Evolutionary conservation across 495 filamentous ascomycete genomes (phyloP).

Genomic region (Neurospora discreta): DNA sequence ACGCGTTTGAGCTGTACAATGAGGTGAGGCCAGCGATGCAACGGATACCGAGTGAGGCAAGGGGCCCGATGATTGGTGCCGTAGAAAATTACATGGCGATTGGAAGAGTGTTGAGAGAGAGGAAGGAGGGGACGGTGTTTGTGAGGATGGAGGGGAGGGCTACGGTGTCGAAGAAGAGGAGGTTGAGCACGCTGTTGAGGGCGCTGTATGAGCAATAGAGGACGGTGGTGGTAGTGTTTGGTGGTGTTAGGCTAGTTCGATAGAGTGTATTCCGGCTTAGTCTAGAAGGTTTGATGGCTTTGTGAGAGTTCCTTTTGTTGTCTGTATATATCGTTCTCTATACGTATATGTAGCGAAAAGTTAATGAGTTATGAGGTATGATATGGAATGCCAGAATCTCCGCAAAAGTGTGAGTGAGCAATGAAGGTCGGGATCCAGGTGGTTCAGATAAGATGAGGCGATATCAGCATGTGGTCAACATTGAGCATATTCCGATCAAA

Average conservation of each 20-base stretch:
- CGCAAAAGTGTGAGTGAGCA: neutral
- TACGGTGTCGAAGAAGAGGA: constrained; percentile 44
- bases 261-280: neutral
- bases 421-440: neutral
- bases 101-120: constrained; percentile 42
- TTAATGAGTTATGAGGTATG: neutral
- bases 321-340: neutral
- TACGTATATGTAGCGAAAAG: neutral
- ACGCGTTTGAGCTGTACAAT: constrained; percentile 44
- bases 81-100: constrained; percentile 70
- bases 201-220: constrained; percentile 19
- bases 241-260: neutral
- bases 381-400: neutral
- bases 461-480: neutral
- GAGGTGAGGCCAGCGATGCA: constrained; percentile 40
- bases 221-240: neutral
- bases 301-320: neutral
- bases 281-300: neutral
- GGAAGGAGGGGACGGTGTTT: constrained; percentile 5
- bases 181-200: constrained; percentile 44
- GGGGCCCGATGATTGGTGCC: constrained; percentile 51
- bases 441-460: neutral
- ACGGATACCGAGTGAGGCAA: constrained; percentile 41
- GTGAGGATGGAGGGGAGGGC: constrained; percentile 39
- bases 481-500: neutral